These are phyloP conservation scores for Syncephalis plumigaleata DNA, from an alignment of 371 early-diverging fungal species.

Conservation along the genomic window DNA sequence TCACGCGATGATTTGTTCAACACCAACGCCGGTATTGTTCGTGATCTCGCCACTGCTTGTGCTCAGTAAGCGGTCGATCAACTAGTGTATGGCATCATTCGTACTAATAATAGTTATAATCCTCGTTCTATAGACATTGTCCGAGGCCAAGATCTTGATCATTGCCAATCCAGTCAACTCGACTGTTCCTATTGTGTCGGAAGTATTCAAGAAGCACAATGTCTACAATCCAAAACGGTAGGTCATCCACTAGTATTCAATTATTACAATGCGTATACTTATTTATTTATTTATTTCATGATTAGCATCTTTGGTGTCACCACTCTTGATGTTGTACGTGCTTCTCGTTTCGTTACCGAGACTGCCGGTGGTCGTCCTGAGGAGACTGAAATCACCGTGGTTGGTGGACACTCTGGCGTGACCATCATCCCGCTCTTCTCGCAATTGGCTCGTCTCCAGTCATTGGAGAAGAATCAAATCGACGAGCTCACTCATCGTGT, in stretches of 20 bases:
- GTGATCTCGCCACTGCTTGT: conserved; percentile 54
- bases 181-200: conserved; percentile 74
- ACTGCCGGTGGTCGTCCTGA: conserved; percentile 21
- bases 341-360: conserved; percentile 62
- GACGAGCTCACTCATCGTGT: conserved; percentile 67
- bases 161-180: conserved; percentile 91
- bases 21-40: conserved; percentile 75
- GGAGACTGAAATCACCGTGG: conserved; percentile 25
- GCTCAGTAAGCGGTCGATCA: conserved; percentile 23
- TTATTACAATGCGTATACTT: no score
- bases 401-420: conserved; percentile 86
- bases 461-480: conserved; percentile 44
- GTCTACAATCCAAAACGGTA: conserved; percentile 50
- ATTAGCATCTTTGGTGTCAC: conserved; percentile 75
- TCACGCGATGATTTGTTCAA: conserved; percentile 77
- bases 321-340: conserved; percentile 76
- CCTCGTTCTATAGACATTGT: conserved; percentile 21
- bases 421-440: conserved; percentile 76
- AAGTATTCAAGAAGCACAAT: conserved; percentile 59
- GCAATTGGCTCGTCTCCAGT: conserved; percentile 23
- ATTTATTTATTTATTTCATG: not conserved
- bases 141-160: conserved; percentile 68
- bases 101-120: no score
- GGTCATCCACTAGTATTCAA: no score
- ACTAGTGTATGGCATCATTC: no score